Evolutionary conservation across 129 eudicot genomes (phyloP), one percentile per base, ranked within the genome.

Genomic region (Logfia minima): DNA sequence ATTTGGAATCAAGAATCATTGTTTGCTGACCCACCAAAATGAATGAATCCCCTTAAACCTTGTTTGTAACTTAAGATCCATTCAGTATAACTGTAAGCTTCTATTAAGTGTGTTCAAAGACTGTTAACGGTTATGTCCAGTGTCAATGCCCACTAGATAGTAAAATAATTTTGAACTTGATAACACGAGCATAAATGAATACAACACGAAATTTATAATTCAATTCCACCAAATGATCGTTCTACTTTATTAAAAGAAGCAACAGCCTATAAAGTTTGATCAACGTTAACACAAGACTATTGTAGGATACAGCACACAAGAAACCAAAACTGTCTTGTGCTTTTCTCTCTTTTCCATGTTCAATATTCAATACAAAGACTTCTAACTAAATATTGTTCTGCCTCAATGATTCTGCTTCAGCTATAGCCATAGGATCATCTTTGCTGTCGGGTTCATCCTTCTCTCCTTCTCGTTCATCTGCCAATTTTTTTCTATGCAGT

Each of bases 381-480:
- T 17, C 0, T 2, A 48, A 55, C 69, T 63, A 85, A 48, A 71
- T 80, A 74, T 35, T 73, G 55, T 41, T 87, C 76, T 85, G 85
- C 34, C 83, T 90, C 85, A 86, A 82, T 34, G 79, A 89, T 85
- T 90, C 88, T 2, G 84, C 87, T 79, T 88, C 89, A 71, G 88
- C 88, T 71, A 69, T 75, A 14, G 84, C 92, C 96, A 89, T 88
- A 16, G 93, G 91, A 72, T 93, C 98, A 61, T 85, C 86, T 68
- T 80, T 79, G 51, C 45, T 64, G 53, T 81, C 88, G 4, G 80
- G 79, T 19, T 86, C 94, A 37, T 89, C 96, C 74, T 89, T 94
- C 77, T 94, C 98, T 8, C 96, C 97, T 32, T 91, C 96, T 62
- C 91, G 80, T 67, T 92, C 92, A 79, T 89, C 90, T 2, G 89